Percentiles rank a stretch among this genome's conserved stretches.
These are phyloP conservation scores for Calycina herbarum DNA, from an alignment of 2,329 filamentous ascomycete genomes.

Conservation along the genomic window DNA sequence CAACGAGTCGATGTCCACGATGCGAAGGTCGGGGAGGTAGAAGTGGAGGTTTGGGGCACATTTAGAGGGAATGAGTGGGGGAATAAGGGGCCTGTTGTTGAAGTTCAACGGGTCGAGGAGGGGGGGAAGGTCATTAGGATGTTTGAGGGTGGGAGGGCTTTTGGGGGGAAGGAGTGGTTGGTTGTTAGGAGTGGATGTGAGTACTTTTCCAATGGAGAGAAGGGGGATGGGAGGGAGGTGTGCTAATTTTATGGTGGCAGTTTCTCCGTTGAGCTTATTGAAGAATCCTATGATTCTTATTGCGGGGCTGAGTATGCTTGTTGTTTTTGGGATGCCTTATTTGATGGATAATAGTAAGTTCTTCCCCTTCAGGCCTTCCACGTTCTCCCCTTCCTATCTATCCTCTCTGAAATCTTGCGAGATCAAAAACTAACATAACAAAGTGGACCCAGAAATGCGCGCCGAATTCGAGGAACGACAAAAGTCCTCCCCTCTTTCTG, in stretches of 20 bases:
- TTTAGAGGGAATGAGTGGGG: conserved; percentile 88
- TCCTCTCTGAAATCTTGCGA: no score
- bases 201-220: conserved; percentile 39
- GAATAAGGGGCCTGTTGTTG: conserved; percentile 70
- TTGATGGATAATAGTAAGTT: conserved; percentile 90
- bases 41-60: conserved; percentile 75
- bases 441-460: conserved; percentile 95
- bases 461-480: conserved; percentile 92
- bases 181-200: conserved; percentile 73
- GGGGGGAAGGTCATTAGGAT: conserved; percentile 37
- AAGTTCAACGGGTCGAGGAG: conserved; percentile 36
- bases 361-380: background rate
- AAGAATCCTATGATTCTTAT: conserved; percentile 98
- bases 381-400: no score
- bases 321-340: conserved; percentile 93
- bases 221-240: background rate
- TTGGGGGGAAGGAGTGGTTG: conserved; percentile 73
- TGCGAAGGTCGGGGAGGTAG: conserved; percentile 37
- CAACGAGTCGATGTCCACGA: conserved; percentile 72
- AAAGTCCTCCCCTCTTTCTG: conserved; percentile 68
- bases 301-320: conserved; percentile 74
- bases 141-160: conserved; percentile 43
- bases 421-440: conserved; percentile 8
- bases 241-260: conserved; percentile 43
- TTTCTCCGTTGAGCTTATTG: conserved; percentile 77